A percentile compares a stretch with the other conserved stretches of the same genome.
Evolutionary conservation across 306 rosid genomes (phyloP).

Genomic region (Malus sylvestris): DNA sequence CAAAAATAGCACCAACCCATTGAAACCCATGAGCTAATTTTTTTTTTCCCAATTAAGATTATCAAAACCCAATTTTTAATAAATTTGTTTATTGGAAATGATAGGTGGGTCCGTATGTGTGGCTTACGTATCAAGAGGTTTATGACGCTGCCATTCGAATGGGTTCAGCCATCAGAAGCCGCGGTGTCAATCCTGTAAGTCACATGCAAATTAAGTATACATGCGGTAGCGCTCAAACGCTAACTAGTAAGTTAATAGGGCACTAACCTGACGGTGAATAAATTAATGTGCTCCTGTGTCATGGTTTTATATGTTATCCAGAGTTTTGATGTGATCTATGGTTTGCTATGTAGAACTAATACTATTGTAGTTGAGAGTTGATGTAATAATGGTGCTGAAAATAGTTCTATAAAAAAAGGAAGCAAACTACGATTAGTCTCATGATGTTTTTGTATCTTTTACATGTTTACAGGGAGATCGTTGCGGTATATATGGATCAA

Average conservation of each 20-base stretch:
- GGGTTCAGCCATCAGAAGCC: constrained; percentile 66
- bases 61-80: neutral
- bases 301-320: too few relatives aligned
- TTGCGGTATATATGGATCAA: constrained; percentile 81
- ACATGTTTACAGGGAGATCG: constrained; percentile 54
- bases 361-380: neutral
- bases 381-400: neutral
- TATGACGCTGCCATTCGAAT: constrained; percentile 46
- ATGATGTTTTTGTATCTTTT: neutral
- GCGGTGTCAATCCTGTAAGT: constrained; percentile 69
- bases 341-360: neutral
- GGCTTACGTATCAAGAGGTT: constrained; percentile 60
- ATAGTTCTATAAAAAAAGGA: neutral
- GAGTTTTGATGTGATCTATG: neutral
- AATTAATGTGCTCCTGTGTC: neutral
- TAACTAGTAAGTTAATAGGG: too few relatives aligned
- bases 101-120: constrained; percentile 43
- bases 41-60: neutral
- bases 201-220: neutral
- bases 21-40: constrained; percentile 1
- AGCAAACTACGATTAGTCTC: neutral
- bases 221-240: too few relatives aligned
- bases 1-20: neutral
- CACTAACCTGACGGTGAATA: neutral
- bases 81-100: neutral